Conservation (phyloP, 345 rosid species). For the Carallia pectinifolia region DNA sequence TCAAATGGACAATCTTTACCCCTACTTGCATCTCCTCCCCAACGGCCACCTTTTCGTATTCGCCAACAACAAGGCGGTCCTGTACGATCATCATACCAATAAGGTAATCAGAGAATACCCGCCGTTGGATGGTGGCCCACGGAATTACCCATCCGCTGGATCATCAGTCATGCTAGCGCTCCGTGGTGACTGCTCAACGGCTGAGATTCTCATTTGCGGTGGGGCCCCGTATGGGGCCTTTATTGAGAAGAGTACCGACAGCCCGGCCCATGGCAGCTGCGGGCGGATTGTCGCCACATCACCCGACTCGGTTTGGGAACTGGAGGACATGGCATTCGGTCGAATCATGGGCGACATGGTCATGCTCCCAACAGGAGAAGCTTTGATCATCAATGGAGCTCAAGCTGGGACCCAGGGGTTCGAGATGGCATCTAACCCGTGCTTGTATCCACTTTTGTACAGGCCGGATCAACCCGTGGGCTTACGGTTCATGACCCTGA, state of each 20-base stretch:
- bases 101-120: conserved; percentile 56
- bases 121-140: conserved; percentile 68
- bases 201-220: conserved; percentile 70
- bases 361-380: conserved; percentile 73
- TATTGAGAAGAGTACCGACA: conserved; percentile 36
- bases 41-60: conserved; percentile 75
- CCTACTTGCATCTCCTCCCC: conserved; percentile 87
- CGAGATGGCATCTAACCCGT: conserved; percentile 44
- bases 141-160: conserved; percentile 87
- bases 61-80: conserved; percentile 69
- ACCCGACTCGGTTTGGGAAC: conserved; percentile 24
- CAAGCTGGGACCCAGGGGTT: conserved; percentile 55
- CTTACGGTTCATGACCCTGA: conserved; percentile 40
- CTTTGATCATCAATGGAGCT: conserved; percentile 81
- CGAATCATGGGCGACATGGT: conserved; percentile 96
- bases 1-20: conserved; percentile 90
- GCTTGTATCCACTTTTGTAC: conserved; percentile 67
- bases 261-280: conserved; percentile 25
- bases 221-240: conserved; percentile 84
- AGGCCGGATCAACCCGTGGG: conserved; percentile 43
- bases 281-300: conserved; percentile 29
- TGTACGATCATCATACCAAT: conserved; percentile 54
- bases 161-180: conserved; percentile 75
- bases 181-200: conserved; percentile 36
- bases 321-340: conserved; percentile 87